These are phyloP conservation scores for Helicocarpus griseus DNA, from an alignment of 2,329 filamentous ascomycete genomes.

Conservation along the genomic window DNA sequence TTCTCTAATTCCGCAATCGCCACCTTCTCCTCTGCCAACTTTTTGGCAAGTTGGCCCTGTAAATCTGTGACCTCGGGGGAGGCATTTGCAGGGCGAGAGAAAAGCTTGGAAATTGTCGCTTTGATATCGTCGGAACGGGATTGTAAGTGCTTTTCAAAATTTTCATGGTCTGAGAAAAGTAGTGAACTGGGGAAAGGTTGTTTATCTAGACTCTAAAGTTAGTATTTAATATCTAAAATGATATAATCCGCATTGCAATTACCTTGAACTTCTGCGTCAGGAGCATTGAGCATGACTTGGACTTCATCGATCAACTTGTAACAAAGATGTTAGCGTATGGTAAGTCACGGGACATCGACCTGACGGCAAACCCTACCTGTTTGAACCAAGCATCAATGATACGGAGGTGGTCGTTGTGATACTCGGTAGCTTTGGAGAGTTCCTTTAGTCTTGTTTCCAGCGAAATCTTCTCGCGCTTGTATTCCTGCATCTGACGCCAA, in stretches of 20 bases:
- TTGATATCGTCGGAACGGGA: constrained; percentile 68
- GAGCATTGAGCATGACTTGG: constrained; percentile 30
- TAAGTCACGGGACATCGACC: background rate
- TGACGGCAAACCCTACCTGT: constrained; percentile 53
- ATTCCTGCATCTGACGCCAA: constrained; percentile 94
- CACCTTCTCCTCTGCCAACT: constrained; percentile 75
- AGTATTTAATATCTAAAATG: background rate
- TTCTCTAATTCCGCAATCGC: constrained; percentile 67
- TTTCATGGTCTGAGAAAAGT: constrained; percentile 45
- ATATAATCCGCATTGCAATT: background rate
- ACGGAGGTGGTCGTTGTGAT: constrained; percentile 88
- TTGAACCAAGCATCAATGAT: constrained; percentile 89
- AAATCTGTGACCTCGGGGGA: constrained; percentile 62
- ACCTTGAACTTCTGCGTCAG: constrained; percentile 16
- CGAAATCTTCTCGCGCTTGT: constrained; percentile 78
- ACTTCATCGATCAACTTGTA: constrained; percentile 39
- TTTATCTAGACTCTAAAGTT: constrained; percentile 1
- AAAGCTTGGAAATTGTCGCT: constrained; percentile 60
- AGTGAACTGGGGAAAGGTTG: constrained; percentile 42
- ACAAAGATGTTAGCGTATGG: constrained; percentile 4
- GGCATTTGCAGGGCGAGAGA: constrained; percentile 37
- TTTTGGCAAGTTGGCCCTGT: constrained; percentile 62
- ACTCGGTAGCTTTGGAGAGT: constrained; percentile 62
- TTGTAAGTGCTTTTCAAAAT: constrained; percentile 70
- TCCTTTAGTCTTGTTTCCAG: constrained; percentile 74